These are phyloP conservation scores for Rehmannia glutinosa DNA, from an alignment of 257 asterid genomes.

Conservation along the genomic window DNA sequence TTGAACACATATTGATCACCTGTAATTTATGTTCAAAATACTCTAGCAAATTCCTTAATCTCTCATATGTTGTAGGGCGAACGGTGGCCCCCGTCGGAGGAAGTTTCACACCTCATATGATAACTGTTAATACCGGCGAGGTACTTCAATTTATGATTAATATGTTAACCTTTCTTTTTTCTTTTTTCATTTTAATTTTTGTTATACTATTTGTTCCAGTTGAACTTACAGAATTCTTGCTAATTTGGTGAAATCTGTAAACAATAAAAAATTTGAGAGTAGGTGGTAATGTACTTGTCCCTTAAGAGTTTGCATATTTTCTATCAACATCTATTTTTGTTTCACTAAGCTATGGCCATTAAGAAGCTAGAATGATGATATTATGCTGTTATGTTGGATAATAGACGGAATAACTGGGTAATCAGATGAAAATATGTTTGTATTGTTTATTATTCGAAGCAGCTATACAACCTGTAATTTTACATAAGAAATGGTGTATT, in stretches of 20 bases:
- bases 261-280: neutral
- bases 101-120: conserved; percentile 70
- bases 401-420: no score
- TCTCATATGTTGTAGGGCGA: conserved; percentile 37
- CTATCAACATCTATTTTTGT: no score
- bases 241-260: neutral
- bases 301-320: neutral
- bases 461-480: neutral
- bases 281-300: neutral
- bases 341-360: no score
- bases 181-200: neutral
- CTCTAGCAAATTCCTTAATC: neutral
- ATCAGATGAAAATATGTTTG: neutral
- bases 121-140: conserved; percentile 79
- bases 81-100: conserved; percentile 49
- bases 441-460: neutral
- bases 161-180: neutral
- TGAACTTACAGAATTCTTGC: neutral
- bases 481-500: neutral
- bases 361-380: neutral
- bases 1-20: neutral
- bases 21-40: no score
- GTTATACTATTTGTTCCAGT: neutral
- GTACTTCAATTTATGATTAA: conserved; percentile 28
- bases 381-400: no score